Conservation (phyloP, 352 stramenopile genomes). For the Phytophthora pluvialis region DNA sequence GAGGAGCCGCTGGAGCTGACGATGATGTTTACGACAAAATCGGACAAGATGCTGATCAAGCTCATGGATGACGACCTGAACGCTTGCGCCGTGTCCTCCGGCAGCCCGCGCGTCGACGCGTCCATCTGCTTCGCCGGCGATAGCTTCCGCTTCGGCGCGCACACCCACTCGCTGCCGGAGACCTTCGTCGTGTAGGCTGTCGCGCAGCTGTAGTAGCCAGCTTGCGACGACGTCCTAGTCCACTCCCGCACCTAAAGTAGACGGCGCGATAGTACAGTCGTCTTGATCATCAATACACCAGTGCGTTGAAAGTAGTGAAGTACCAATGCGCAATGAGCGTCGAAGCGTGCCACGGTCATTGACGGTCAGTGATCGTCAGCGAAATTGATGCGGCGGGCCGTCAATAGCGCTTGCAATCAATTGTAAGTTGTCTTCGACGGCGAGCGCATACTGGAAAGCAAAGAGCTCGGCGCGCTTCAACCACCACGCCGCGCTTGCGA, state of each 20-base stretch:
- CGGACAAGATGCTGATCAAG: constrained; percentile 36
- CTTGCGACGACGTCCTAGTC: too few species aligned
- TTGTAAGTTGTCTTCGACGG: constrained; percentile 3
- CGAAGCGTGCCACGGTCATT: constrained; percentile 2
- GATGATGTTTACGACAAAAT: constrained; percentile 28
- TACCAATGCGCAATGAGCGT: neutral
- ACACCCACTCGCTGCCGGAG: constrained; percentile 23
- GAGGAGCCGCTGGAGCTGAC: constrained; percentile 27
- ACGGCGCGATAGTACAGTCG: constrained; percentile 7
- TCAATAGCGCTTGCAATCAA: constrained; percentile 5
- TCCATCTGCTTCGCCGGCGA: constrained; percentile 23
- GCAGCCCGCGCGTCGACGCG: constrained; percentile 12
- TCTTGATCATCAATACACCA: constrained; percentile 8
- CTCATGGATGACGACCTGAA: constrained; percentile 38
- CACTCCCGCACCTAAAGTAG: neutral
- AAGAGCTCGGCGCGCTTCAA: constrained; percentile 21
- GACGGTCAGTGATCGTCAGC: constrained; percentile 2
- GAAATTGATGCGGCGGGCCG: neutral
- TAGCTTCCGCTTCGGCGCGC: constrained; percentile 25
- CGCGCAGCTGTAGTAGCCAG: neutral
- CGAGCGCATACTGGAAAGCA: constrained; percentile 14
- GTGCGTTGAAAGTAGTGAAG: neutral
- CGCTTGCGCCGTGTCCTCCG: constrained; percentile 7
- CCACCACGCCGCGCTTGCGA: constrained; percentile 31
- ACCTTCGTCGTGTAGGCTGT: constrained; percentile 35